Evolutionary conservation across 2,329 filamentous ascomycete species (phyloP), one percentile per base, ranked within the genome.

Genomic region (Massarina eburnea): DNA sequence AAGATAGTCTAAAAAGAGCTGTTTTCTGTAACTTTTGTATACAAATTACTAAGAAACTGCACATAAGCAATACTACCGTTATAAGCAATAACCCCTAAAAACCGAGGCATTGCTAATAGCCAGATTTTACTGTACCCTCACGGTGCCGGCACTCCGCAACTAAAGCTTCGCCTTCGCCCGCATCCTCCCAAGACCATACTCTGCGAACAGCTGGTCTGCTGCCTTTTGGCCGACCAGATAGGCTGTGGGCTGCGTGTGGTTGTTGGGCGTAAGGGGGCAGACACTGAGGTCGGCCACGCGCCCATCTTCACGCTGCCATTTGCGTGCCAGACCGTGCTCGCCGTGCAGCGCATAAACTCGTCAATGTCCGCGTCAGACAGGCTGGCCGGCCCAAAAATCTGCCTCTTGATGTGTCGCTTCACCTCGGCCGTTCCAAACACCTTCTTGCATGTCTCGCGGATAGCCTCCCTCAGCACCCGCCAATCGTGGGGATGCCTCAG

Each of bases 401-500:
- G 55, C 73, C 75, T 10, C 60, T 67, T 51, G 75, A 79, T 76
- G 43, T 78, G 70, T 45, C 76, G 78, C 47, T 73, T 63, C 8
- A 79, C 64, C 46, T 80, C 75, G 4, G 80, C 59, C 37, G 81
- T 79, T 14, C 72, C 70, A 0, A 67, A 67, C 3, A 73, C 68
- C 30, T 70, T 71, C 19, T 62, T 70, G 46, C 68, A 70, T 32
- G 65, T 68, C 5, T 76, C 74, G 0, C 73, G 59, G 20, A 68
- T 55, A 2, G 55, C 52, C 43, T 67, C 62, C 35, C 58, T 50
- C 45, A 67, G 52, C 9, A 61, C 46, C 8, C 59, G 55, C 2
- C 72, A 72, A 53, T 86, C 83, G 56, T 78, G 85, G 0, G 78
- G 75, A 38, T 81, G 73, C 0, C 67, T 67, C 1, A 83, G 67